Base-by-base conservation (phyloP, 805 yeast species). In the Grigorovia yakushimaensis region DNA sequence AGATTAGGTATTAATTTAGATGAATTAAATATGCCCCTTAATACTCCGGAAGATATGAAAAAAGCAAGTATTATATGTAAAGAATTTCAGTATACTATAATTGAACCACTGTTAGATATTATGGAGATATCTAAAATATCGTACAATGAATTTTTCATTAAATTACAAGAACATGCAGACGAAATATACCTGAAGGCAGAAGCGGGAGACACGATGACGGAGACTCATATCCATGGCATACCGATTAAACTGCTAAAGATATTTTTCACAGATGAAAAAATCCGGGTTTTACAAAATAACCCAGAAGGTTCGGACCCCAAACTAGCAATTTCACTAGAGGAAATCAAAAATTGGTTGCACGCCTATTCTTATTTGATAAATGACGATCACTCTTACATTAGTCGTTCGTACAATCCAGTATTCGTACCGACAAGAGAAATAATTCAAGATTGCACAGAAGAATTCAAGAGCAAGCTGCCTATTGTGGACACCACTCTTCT, bases 371-470 rank as follows among this genome's bases (percentile, higher is more conserved):
- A 23, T 23, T 23, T 23, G 9, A 9, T 23, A 23, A 9, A 23
- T 23, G 9, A 6, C 6, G 9, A 23, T 6, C 27, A 23, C 9
- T 23, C 27, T 23, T 6, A 23, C 6, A 23, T 23, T 6, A 23
- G 27, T 23, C 27, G 9, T 9, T 6, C 9, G 2, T 69, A 66
- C 43, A 93, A 91, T 58, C 98, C 98, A 2, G 60, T 77, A 35
- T 91, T 91, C 58, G 74, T 84, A 5, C 93, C 96, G 19, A 73
- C 91, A 50, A 84, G 81, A 52, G 87, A 95, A 88, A 81, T 89
- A 45, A 70, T 93, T 46, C 87, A 88, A 46, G 89, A 88, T 51
- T 96, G 88, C 0, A 81, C 86, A 42, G 73, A 76, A 24, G 66
- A 69, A 41, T 73, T 81, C 0, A 70, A 73, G 36, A 84, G 79